A percentile compares a stretch with the other conserved stretches of the same genome.
phyloP scores from a whole-genome alignment of 78 protist genomes.

The Neovahlkampfia damariscottae region DNA sequence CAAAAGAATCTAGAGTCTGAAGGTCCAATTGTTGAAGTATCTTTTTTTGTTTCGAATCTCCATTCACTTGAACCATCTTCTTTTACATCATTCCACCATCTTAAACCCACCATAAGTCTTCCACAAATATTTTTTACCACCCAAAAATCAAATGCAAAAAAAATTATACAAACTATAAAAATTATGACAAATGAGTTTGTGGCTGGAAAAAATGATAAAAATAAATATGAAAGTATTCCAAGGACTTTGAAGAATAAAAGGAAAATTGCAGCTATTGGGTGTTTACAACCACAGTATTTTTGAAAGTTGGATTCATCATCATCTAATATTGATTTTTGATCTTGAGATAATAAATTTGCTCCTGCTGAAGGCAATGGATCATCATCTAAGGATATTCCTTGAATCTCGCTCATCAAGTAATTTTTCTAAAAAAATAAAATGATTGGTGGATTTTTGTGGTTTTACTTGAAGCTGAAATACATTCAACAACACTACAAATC shows the following conservation, averaged over 20 bases:
- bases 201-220: background rate
- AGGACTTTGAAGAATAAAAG: constrained; percentile 23
- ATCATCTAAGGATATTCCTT: too few relatives aligned
- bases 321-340: too few relatives aligned
- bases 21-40: background rate
- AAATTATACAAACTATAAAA: constrained; percentile 15
- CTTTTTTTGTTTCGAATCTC: constrained; percentile 54
- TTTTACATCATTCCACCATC: constrained; percentile 77
- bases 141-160: constrained; percentile 72
- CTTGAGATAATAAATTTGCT: too few relatives aligned
- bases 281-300: background rate
- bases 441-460: too few relatives aligned
- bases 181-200: background rate
- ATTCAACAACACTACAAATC: too few relatives aligned
- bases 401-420: too few relatives aligned
- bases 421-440: too few relatives aligned
- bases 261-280: constrained; percentile 14
- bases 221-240: background rate
- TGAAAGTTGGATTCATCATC: too few relatives aligned
- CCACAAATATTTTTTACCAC: constrained; percentile 69
- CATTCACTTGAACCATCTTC: constrained; percentile 65
- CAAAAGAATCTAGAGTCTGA: constrained; percentile 48
- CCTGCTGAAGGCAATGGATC: too few relatives aligned
- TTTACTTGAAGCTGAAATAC: too few relatives aligned
- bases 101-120: constrained; percentile 61